Base-by-base conservation (phyloP, 345 rosid species). In the Syzygium aqueum region DNA sequence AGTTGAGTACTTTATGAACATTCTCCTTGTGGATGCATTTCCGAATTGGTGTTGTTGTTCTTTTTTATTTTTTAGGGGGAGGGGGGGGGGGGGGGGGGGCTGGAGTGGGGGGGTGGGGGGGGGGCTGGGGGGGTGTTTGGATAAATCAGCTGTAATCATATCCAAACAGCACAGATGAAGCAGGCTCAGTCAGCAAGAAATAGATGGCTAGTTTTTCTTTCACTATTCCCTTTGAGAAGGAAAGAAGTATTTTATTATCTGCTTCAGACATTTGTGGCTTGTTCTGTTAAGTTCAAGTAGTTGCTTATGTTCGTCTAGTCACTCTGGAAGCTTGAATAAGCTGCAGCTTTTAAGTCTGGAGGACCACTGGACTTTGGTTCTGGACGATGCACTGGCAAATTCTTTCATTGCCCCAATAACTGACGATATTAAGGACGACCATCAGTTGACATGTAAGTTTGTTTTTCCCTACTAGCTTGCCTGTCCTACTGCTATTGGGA, bases 381-480 rank as follows among this genome's bases (percentile, higher is more conserved):
- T 96, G 3, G 98, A 96, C 43, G 99, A 97, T 90, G 98, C 94
- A 87, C 91, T 97, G 89, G 95, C 98, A n/a, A 97, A 96, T 89
- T 97, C 99, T 84, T 97, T 97, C 87, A 83, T 96, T 88, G 93
- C 98, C 40, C 98, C 99, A 10, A 91, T 90, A 43, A 94, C 96
- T 25, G 99, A 96, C 88, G 95, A 95, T 89, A 94, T 97, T 27
- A 94, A 94, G 91, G 98, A 96, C 87, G 99, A 97, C 43, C 95
- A 93, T 87, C 99, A 97, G 88, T 89, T 96, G 87, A 91, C 87
- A 56, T 92, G 99, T 97, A 90, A 95, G 98, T 93, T 89, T 61
- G 78, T 87, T 87, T 86, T 89, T 59, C 54, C 10, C 19, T n/a
- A 73, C 53, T 43, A 25, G 54, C 37, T 67, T 40, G n/a, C n/a